A percentile compares a stretch with the other conserved stretches of the same genome.
Conservation (phyloP, 495 filamentous ascomycete species). For the Talaromyces ruber region DNA sequence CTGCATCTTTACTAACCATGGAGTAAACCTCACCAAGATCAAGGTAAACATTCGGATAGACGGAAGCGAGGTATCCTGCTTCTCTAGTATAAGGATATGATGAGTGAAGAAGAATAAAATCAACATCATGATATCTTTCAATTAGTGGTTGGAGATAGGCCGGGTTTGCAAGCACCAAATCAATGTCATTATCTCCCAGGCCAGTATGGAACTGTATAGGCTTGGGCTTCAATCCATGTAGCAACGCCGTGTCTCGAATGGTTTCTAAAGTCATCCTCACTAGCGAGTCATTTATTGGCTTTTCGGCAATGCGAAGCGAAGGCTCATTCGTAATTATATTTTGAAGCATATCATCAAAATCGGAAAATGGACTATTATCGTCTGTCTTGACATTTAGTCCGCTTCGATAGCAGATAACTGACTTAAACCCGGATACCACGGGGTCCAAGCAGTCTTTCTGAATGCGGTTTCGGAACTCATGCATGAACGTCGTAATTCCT, state of each 20-base stretch:
- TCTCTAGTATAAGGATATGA: constrained; percentile 80
- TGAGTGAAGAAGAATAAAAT: constrained; percentile 75
- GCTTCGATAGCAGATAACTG: constrained; percentile 74
- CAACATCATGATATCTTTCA: constrained; percentile 53
- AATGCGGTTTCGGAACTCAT: constrained; percentile 41
- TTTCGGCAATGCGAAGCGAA: constrained; percentile 51
- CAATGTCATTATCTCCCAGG: constrained; percentile 77
- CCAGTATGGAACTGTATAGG: constrained; percentile 86
- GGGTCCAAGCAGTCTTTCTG: constrained; percentile 46
- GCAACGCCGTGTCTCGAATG: constrained; percentile 11
- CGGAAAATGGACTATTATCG: constrained; percentile 3
- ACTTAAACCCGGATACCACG: constrained; percentile 77
- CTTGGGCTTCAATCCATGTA: constrained; percentile 36
- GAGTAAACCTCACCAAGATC: constrained; percentile 87
- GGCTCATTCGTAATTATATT: constrained; percentile 16
- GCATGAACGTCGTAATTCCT: constrained; percentile 19
- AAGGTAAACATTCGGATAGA: constrained; percentile 76
- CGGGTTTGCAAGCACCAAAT: constrained; percentile 60
- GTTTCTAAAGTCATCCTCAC: constrained; percentile 44
- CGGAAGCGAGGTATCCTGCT: constrained; percentile 70
- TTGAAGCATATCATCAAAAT: constrained; percentile 15
- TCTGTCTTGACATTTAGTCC: constrained; percentile 48
- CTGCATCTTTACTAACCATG: constrained; percentile 68
- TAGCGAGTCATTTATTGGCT: constrained; percentile 55
- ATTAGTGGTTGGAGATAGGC: constrained; percentile 72